phyloP scores from a whole-genome alignment of 1,284 basidiomycete species.

The Chalciporus sp. region DNA sequence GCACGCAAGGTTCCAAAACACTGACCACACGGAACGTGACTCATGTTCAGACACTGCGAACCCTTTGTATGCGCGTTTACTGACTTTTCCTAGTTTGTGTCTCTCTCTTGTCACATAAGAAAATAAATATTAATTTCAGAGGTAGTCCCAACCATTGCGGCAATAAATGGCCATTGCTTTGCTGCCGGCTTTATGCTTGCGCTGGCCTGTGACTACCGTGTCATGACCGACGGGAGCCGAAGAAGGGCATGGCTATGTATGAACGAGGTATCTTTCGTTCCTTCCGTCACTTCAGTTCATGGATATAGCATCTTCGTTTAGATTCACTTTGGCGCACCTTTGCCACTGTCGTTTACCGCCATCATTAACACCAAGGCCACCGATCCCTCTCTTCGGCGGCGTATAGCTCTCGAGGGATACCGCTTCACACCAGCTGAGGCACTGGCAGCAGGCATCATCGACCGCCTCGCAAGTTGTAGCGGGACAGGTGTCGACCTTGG shows the following conservation, averaged over 20 bases:
- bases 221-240: constrained; percentile 83
- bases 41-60: constrained; percentile 51
- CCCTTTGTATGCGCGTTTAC: constrained; percentile 53
- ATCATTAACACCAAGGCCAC: constrained; percentile 71
- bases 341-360: constrained; percentile 74
- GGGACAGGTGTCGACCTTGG: constrained; percentile 35
- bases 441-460: constrained; percentile 68
- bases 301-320: constrained; percentile 31
- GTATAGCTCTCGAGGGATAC: constrained; percentile 82
- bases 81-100: constrained; percentile 70
- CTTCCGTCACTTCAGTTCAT: constrained; percentile 1
- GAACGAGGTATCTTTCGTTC: constrained; percentile 72
- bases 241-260: constrained; percentile 86
- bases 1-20: not conserved
- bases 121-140: constrained; percentile 4
- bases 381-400: constrained; percentile 63
- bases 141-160: constrained; percentile 80
- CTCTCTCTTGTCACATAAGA: not conserved
- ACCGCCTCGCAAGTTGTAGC: constrained; percentile 62
- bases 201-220: constrained; percentile 85
- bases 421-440: constrained; percentile 82
- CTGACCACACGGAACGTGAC: not conserved
- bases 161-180: constrained; percentile 91
- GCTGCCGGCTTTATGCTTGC: constrained; percentile 85
- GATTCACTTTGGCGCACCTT: constrained; percentile 82